Evolutionary conservation across 2,329 filamentous ascomycete species (phyloP).

Genomic region (Fusarium praegraminearum): DNA sequence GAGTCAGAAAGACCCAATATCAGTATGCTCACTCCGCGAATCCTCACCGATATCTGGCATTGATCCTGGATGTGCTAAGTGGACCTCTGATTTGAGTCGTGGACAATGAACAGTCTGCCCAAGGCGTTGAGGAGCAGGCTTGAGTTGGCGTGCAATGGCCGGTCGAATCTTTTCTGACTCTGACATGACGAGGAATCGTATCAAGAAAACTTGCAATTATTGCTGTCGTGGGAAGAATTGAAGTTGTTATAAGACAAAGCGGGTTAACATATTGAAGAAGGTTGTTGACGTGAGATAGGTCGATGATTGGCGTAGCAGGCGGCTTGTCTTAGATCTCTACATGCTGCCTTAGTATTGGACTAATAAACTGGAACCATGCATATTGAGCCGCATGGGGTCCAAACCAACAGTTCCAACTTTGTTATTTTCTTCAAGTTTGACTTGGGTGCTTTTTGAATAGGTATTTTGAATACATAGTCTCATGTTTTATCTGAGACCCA

Average conservation of each 20-base stretch:
- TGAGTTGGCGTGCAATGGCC: slow-evolving; percentile 43
- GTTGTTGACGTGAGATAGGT: neutral
- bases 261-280: neutral
- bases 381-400: slow-evolving; percentile 1
- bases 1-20: neutral
- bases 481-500: neutral
- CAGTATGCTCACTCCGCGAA: neutral
- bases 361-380: neutral
- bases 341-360: neutral
- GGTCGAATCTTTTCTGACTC: slow-evolving; percentile 23
- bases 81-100: slow-evolving; percentile 46
- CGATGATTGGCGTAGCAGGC: slow-evolving; percentile 11
- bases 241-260: neutral
- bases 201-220: neutral
- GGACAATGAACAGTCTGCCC: slow-evolving; percentile 45
- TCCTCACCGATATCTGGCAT: slow-evolving; percentile 46
- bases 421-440: neutral
- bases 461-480: neutral
- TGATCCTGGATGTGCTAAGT: slow-evolving; percentile 48
- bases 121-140: slow-evolving; percentile 42
- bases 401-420: neutral
- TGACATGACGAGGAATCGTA: slow-evolving; percentile 30
- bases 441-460: neutral
- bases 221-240: neutral
- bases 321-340: neutral